Conservation (phyloP, 2,329 filamentous ascomycete species). For the Aspergillus sp. region DNA sequence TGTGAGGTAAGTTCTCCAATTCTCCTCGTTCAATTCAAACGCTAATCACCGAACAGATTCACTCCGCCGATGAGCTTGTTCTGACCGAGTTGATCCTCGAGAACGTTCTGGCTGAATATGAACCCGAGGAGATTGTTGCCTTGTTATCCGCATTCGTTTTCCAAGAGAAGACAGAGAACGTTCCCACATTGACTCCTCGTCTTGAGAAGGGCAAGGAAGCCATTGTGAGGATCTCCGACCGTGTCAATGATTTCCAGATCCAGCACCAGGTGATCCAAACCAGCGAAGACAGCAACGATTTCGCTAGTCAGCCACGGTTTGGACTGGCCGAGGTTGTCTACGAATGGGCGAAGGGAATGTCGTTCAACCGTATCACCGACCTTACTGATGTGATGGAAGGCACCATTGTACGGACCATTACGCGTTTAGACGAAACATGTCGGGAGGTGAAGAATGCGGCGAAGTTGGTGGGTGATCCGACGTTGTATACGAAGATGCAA, state of each 20-base stretch:
- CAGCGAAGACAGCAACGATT: slow-evolving; percentile 88
- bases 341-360: slow-evolving; percentile 97
- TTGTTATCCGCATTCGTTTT: slow-evolving; percentile 94
- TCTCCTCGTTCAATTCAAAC: not conserved
- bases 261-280: slow-evolving; percentile 89
- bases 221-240: slow-evolving; percentile 87
- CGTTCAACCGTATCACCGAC: slow-evolving; percentile 95
- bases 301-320: slow-evolving; percentile 82
- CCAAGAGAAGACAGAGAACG: slow-evolving; percentile 87
- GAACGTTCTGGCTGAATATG: slow-evolving; percentile 92
- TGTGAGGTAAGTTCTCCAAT: slow-evolving; percentile 65
- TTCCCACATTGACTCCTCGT: slow-evolving; percentile 77
- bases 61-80: slow-evolving; percentile 94
- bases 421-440: slow-evolving; percentile 90
- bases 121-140: slow-evolving; percentile 94
- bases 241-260: slow-evolving; percentile 87
- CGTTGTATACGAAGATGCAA: slow-evolving; percentile 94
- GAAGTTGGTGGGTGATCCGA: slow-evolving; percentile 90
- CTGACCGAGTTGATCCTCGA: slow-evolving; percentile 95
- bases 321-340: slow-evolving; percentile 97
- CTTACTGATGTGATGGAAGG: slow-evolving; percentile 96
- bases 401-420: slow-evolving; percentile 94
- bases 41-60: slow-evolving; percentile 58
- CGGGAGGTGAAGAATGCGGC: slow-evolving; percentile 97
- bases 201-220: slow-evolving; percentile 80